Evolutionary conservation across 164 flowering plant genomes (phyloP), one percentile per base, ranked within the genome.

Genomic region (Buxus sempervirens): DNA sequence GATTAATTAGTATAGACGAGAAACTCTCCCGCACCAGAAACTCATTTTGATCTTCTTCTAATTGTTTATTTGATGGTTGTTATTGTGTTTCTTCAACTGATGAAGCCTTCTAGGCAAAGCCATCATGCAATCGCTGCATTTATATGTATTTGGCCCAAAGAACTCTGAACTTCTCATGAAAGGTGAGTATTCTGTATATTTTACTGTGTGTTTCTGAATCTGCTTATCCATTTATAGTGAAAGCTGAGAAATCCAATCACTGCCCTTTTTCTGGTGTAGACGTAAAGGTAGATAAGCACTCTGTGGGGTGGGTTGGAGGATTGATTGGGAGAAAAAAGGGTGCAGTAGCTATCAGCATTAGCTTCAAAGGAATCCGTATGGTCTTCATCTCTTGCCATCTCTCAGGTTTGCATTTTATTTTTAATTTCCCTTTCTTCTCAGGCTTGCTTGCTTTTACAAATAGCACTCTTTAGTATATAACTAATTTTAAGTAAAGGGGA

Each of bases 301-400:
- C 74, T 1, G 56, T 81, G 32, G 89, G 86, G 23, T 90, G 92
- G 0, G 78, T 72, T 32, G 90, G 91, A 56, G 89, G 90, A 42
- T 67, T 90, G 21, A 80, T 85, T 10, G 56, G 91, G 63, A 76
- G 91, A 74, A 88, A 81, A 69, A 90, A 90, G 73, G 96, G 93
- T 18, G 96, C 96, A 4, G 96, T 90, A 16, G 86, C 89, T n/a
- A 73, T 90, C 66, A 76, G 86, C 54, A 70, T 88, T 28, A 80
- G 66, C 73, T 86, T 75, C 86, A 85, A 82, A 76, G 84, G 82
- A 36, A 65, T 90, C 27, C 73, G 64, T 3, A 78, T 88, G 80
- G 73, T 80, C 25, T 90, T 86, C 83, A 83, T 86, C 69, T 76
- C 83, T 32, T 88, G 92, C 75, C 96, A 90, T 77, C 92, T 90